Evolutionary conservation across 768 basidiomycete genomes (phyloP).

Genomic region (Krasilnikovozyma curviuscula): DNA sequence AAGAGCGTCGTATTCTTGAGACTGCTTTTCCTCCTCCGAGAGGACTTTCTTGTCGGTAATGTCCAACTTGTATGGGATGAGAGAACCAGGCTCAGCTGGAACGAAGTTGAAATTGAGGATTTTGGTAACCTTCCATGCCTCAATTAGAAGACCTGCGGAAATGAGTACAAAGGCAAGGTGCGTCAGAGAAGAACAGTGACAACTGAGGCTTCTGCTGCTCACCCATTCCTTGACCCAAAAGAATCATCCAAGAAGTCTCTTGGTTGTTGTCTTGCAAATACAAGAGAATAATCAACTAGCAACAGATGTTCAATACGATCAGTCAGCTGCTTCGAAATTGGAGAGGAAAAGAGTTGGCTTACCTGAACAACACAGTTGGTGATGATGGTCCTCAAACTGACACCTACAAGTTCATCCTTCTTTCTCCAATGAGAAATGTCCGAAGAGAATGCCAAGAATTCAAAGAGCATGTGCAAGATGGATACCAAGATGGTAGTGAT

Average conservation of each 20-base stretch:
- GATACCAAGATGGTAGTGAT: constrained; percentile 66
- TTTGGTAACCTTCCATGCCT: constrained; percentile 70
- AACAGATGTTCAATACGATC: neutral
- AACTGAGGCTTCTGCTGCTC: neutral
- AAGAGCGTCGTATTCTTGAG: constrained; percentile 55
- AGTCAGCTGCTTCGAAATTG: neutral
- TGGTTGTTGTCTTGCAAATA: constrained; percentile 91
- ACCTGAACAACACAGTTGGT: constrained; percentile 69
- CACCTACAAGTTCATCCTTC: constrained; percentile 84
- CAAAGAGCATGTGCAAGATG: constrained; percentile 67
- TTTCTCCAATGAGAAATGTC: constrained; percentile 92
- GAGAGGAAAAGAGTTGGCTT: neutral
- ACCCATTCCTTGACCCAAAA: constrained; percentile 34
- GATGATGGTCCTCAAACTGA: constrained; percentile 68
- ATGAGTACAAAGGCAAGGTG: neutral
- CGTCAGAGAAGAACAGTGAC: neutral
- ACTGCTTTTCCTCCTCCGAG: constrained; percentile 93
- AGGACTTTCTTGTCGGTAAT: constrained; percentile 89
- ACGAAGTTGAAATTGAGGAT: constrained; percentile 63
- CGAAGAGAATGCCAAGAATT: constrained; percentile 86
- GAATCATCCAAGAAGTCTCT: constrained; percentile 95
- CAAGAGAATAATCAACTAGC: constrained; percentile 55
- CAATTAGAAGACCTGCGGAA: constrained; percentile 29
- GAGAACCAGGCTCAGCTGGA: constrained; percentile 41
- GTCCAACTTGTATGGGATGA: constrained; percentile 57